Base-by-base conservation (phyloP, 345 rosid species). In the Eucalyptus regnans region DNA sequence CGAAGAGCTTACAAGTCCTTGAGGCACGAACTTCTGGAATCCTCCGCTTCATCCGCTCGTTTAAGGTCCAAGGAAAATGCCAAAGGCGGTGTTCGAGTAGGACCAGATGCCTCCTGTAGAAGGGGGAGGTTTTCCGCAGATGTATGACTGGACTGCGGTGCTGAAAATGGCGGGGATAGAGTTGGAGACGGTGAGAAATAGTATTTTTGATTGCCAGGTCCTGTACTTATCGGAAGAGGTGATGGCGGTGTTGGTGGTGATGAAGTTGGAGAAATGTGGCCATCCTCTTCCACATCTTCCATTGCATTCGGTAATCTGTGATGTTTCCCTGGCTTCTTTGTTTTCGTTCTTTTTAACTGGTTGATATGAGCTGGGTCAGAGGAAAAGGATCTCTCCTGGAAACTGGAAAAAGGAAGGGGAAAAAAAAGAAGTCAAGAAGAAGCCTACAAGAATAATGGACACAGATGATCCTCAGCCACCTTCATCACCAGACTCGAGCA, bases 221-320 rank as follows among this genome's bases (percentile, higher is more conserved):
- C 95, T 1, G 91, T 90, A 79, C 96, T 94, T n/a, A 92, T 12
- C 16, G 96, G 96, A 3, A 93, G 95, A 58, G 96, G 96, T n/a
- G 96, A 93, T 23, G 96, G 94, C 13, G 96, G 96, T 12, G 96
- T 92, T 64, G 94, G 95, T 8, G 96, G 96, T 3, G 95, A 90
- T 17, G 95, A 91, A 1, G 94, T 58, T 23, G 91, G 91, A 64
- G 94, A 91, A n/a, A 43, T 60, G 50, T 12, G 22, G 41, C 58
- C 90, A 89, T 87, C 80, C 49, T 86, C 80, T 31, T 41, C 27
- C 89, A 62, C 86, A 46, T 89, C 89, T 84, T 90, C 89, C 88
- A 79, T 87, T 22, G 84, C 48, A 41, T 76, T 41, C 51, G 50
- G 25, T 43, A 44, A 23, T 86, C 86, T 23, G 58, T 48, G 41